Percentiles rank a stretch among this genome's conserved stretches.
Conservation (phyloP, 2,329 filamentous ascomycete species). For the Fusarium verticillioides region DNA sequence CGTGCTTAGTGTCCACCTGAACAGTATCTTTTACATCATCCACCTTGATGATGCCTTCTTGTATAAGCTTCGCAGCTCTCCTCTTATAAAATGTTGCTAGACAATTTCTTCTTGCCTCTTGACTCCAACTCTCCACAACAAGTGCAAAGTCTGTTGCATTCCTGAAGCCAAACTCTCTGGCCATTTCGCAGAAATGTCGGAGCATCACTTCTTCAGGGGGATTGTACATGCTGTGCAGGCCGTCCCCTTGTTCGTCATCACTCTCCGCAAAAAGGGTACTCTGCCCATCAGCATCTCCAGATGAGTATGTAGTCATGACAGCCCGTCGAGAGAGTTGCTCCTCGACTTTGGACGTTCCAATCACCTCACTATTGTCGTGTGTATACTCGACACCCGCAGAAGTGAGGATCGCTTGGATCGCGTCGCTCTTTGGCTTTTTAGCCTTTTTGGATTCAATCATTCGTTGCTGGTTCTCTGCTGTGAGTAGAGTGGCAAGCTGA, state of each 20-base stretch:
- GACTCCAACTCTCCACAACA: conserved; percentile 90
- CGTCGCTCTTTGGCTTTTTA: conserved; percentile 69
- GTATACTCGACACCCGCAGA: conserved; percentile 93
- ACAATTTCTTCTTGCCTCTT: conserved; percentile 80
- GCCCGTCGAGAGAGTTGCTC: conserved; percentile 83
- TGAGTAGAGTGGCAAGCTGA: conserved; percentile 71
- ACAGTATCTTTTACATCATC: conserved; percentile 42
- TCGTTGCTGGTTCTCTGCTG: conserved; percentile 58
- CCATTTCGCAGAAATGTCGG: conserved; percentile 93
- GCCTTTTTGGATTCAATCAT: conserved; percentile 49
- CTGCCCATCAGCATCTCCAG: conserved; percentile 59
- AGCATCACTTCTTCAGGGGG: conserved; percentile 79
- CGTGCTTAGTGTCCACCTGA: conserved; percentile 5
- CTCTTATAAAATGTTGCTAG: conserved; percentile 83
- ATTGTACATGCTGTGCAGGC: conserved; percentile 64
- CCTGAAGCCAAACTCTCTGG: conserved; percentile 78
- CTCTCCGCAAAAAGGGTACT: conserved; percentile 69
- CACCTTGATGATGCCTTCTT: conserved; percentile 41
- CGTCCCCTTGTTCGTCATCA: conserved; percentile 49
- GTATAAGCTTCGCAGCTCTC: conserved; percentile 65
- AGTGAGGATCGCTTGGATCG: conserved; percentile 88
- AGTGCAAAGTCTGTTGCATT: conserved; percentile 87
- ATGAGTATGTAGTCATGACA: conserved; percentile 64
- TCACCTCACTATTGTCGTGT: conserved; percentile 94
- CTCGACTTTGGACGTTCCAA: conserved; percentile 93